Conservation (phyloP, 2,329 filamentous ascomycete species). For the Graphiopsis chlorocephala region DNA sequence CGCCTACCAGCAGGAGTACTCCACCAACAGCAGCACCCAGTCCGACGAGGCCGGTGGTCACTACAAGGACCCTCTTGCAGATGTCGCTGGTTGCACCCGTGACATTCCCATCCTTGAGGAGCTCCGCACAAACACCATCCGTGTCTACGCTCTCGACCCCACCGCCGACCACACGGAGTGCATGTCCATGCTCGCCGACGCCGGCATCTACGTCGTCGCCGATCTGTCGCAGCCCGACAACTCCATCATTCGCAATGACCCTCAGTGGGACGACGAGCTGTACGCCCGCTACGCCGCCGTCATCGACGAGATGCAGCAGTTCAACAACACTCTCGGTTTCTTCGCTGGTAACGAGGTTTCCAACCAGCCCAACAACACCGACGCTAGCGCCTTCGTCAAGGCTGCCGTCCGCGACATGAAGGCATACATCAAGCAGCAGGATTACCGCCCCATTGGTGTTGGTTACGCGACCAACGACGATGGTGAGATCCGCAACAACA, state of each 20-base stretch:
- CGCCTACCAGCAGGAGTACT: conserved; percentile 82
- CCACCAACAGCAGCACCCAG: conserved; percentile 40
- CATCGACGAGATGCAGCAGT: conserved; percentile 75
- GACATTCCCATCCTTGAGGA: conserved; percentile 79
- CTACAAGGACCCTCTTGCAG: conserved; percentile 81
- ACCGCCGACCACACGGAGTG: conserved; percentile 73
- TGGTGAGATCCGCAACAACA: conserved; percentile 71
- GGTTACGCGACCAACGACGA: conserved; percentile 97
- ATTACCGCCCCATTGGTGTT: conserved; percentile 76
- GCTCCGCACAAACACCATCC: conserved; percentile 86
- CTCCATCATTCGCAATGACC: conserved; percentile 81
- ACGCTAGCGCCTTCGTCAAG: conserved; percentile 92
- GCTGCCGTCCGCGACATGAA: conserved; percentile 96
- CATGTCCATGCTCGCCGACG: conserved; percentile 77
- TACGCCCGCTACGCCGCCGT: conserved; percentile 80
- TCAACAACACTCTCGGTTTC: conserved; percentile 92
- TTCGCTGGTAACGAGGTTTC: conserved; percentile 98
- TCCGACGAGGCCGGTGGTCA: conserved; percentile 51
- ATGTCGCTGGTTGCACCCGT: conserved; percentile 69
- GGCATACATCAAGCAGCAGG: conserved; percentile 80
- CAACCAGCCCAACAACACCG: conserved; percentile 83
- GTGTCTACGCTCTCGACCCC: conserved; percentile 90
- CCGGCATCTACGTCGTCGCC: conserved; percentile 92
- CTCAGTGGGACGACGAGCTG: conserved; percentile 74
- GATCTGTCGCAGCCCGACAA: conserved; percentile 76